phyloP scores from a whole-genome alignment of 1,284 basidiomycete genomes.

The Termitomyces sp. region DNA sequence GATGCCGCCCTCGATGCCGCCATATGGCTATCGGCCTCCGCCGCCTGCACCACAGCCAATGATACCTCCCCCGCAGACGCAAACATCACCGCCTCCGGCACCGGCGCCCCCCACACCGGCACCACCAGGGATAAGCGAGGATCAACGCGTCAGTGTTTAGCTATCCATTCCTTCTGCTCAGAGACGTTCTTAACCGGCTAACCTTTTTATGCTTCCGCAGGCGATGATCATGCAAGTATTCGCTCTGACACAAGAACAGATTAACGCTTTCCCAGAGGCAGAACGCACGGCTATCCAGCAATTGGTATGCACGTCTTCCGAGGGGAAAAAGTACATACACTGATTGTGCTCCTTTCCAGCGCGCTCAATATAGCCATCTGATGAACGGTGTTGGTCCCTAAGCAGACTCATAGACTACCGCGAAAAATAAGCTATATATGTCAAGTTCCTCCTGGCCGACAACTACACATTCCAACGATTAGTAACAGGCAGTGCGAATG shows the following conservation, averaged over 20 bases:
- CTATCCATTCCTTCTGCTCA: not conserved
- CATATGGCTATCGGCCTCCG: conserved; percentile 41
- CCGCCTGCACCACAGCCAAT: conserved; percentile 23
- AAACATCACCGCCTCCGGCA: conserved; percentile 23
- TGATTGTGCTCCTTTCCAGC: conserved; percentile 7
- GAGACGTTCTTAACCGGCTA: not conserved
- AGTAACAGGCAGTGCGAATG: not conserved
- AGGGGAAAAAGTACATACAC: not conserved
- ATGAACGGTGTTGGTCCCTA: conserved; percentile 33
- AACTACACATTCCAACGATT: conserved; percentile 43
- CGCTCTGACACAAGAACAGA: conserved; percentile 81
- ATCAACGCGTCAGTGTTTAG: conserved; percentile 30
- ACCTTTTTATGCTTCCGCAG: conserved; percentile 33
- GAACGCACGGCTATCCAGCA: conserved; percentile 86
- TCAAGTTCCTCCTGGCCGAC: conserved; percentile 93
- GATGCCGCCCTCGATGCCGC: conserved; percentile 22
- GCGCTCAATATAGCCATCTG: conserved; percentile 42
- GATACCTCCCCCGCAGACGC: conserved; percentile 23
- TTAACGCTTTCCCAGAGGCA: conserved; percentile 75
- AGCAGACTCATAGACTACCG: not conserved
- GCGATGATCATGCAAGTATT: conserved; percentile 85
- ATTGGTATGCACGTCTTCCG: conserved; percentile 49
- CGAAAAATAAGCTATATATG: not conserved
- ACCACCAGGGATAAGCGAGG: conserved; percentile 28
- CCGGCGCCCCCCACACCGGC: conserved; percentile 14